A percentile compares a stretch with the other conserved stretches of the same genome.
These are phyloP conservation scores for Ceriops zippeliana DNA, from an alignment of 345 rosid genomes.

Conservation along the genomic window DNA sequence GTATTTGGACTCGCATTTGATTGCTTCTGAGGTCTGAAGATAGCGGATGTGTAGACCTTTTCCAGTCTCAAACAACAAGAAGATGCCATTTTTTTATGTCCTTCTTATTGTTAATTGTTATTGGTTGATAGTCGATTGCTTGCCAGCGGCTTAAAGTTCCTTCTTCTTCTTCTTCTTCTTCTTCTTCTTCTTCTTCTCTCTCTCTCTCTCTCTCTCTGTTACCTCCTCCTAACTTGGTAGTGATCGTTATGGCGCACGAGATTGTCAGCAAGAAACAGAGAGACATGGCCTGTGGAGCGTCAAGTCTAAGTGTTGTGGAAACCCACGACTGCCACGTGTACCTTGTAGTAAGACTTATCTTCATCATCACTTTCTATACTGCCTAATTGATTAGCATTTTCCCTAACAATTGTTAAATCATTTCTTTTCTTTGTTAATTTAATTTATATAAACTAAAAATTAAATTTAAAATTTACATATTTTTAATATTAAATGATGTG, in stretches of 20 bases:
- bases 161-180: no score
- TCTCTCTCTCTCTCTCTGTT: no score
- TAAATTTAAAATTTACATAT: no score
- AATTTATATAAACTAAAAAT: no score
- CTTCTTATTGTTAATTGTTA: no score
- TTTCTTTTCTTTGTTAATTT: no score
- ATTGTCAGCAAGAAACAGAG: slow-evolving; percentile 5
- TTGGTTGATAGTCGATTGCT: no score
- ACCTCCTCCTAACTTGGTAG: no score
- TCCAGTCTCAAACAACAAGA: slow-evolving; percentile 41
- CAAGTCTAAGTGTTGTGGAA: neutral
- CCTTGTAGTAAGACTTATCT: neutral
- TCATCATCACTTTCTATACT: neutral
- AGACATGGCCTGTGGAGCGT: neutral
- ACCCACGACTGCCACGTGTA: slow-evolving; percentile 6
- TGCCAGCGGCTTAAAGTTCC: no score
- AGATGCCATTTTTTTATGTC: slow-evolving; percentile 27
- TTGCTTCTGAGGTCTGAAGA: slow-evolving; percentile 3
- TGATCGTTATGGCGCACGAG: neutral
- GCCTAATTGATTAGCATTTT: neutral
- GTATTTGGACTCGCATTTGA: slow-evolving; percentile 7
- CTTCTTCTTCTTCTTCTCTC: no score
- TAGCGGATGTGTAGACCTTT: slow-evolving; percentile 20
- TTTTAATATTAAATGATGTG: no score
- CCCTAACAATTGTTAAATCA: no score